These are phyloP conservation scores for Paramyrothecium sp. DNA, from an alignment of 2,329 filamentous ascomycete species.

Conservation along the genomic window DNA sequence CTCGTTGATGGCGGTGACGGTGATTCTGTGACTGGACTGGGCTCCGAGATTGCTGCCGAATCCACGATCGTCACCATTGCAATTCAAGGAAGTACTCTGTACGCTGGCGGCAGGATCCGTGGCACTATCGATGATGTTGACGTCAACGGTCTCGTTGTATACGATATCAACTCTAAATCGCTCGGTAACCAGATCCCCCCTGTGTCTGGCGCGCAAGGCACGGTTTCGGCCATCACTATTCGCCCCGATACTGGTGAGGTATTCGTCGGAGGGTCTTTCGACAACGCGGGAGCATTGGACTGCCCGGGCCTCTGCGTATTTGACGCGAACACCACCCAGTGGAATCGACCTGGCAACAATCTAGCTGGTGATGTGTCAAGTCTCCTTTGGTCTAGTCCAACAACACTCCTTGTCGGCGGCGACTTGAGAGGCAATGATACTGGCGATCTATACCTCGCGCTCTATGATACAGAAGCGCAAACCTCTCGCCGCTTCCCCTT, in stretches of 20 bases:
- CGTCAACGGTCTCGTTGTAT: constrained; percentile 75
- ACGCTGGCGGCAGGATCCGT: constrained; percentile 76
- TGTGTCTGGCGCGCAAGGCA: constrained; percentile 66
- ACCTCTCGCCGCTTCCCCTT: constrained; percentile 65
- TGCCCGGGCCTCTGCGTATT: constrained; percentile 84
- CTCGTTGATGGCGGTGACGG: constrained; percentile 76
- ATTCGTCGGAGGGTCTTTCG: constrained; percentile 84
- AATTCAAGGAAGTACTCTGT: constrained; percentile 66
- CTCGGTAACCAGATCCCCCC: constrained; percentile 74
- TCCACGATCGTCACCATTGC: constrained; percentile 76
- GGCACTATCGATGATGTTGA: constrained; percentile 63
- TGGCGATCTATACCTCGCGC: constrained; percentile 61
- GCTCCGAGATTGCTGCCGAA: constrained; percentile 61
- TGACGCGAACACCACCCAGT: constrained; percentile 67
- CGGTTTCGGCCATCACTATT: constrained; percentile 74
- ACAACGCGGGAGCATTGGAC: constrained; percentile 76
- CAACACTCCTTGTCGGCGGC: constrained; percentile 74
- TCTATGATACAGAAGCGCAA: constrained; percentile 67
- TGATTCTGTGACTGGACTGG: constrained; percentile 67
- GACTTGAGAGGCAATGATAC: constrained; percentile 69
- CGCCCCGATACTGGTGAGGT: constrained; percentile 71
- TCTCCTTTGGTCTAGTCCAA: constrained; percentile 74
- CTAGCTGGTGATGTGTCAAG: constrained; percentile 68
- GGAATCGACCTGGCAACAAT: constrained; percentile 74
- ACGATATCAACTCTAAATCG: constrained; percentile 65